Conservation (phyloP, 2,329 filamentous ascomycete species). For the Fusarium torreyae region DNA sequence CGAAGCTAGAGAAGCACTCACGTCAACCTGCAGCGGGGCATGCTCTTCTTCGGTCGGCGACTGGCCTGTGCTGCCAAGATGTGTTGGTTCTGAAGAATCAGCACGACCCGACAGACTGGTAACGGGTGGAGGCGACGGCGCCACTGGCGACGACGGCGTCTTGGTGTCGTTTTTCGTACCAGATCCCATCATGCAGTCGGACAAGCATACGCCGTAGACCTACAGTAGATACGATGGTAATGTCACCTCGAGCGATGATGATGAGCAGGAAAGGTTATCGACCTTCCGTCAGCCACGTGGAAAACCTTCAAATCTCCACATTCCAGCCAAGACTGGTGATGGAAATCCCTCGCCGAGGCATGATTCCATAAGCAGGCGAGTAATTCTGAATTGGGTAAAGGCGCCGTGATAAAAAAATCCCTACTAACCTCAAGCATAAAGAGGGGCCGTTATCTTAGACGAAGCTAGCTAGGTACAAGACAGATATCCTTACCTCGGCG, state of each 20-base stretch:
- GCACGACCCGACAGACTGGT: slow-evolving; percentile 25
- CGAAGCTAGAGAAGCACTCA: slow-evolving; percentile 1
- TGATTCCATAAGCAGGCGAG: neutral
- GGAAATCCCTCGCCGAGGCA: neutral
- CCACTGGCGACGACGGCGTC: neutral
- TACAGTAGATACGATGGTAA: neutral
- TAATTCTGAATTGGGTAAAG: neutral
- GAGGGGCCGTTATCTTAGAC: neutral
- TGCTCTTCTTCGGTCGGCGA: slow-evolving; percentile 16
- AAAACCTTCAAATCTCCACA: neutral
- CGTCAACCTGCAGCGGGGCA: slow-evolving; percentile 37
- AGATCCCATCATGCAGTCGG: slow-evolving; percentile 1
- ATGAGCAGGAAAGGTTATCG: neutral
- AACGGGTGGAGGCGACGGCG: slow-evolving; percentile 13
- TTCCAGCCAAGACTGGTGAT: neutral
- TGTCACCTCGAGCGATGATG: neutral
- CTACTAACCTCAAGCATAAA: neutral
- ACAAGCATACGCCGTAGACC: neutral
- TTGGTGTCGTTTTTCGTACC: neutral
- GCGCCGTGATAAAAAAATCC: neutral
- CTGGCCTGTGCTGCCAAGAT: neutral
- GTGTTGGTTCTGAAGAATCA: neutral
- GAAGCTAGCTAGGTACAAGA: neutral
- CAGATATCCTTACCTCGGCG: neutral
- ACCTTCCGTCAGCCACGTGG: neutral